These are phyloP conservation scores for Lunasporangiospora selenospora DNA, from an alignment of 192 early-diverging fungal genomes.

Conservation along the genomic window DNA sequence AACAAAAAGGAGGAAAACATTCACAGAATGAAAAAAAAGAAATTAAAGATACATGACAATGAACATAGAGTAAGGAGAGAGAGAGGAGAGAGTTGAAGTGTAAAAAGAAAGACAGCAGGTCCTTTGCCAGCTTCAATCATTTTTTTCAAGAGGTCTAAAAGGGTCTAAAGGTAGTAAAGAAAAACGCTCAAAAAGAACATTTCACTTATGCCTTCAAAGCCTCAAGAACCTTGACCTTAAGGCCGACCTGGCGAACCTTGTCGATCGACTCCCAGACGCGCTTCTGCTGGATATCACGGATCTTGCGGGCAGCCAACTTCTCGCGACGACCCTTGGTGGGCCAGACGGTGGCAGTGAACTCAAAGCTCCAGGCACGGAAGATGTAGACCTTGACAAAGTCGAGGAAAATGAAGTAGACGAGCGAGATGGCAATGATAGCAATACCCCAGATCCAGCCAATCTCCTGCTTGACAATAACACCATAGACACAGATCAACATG, in stretches of 20 bases:
- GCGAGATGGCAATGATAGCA: constrained; percentile 73
- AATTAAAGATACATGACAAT: no score
- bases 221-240: constrained; percentile 39
- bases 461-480: constrained; percentile 64
- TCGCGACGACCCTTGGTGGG: constrained; percentile 69
- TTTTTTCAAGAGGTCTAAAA: no score
- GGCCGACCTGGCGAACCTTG: constrained; percentile 50
- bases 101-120: no score
- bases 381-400: constrained; percentile 93
- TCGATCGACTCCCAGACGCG: constrained; percentile 53
- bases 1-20: no score
- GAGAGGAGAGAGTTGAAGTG: no score
- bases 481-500: constrained; percentile 79
- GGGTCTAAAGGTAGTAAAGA: no score
- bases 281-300: constrained; percentile 51
- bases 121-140: no score
- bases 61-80: no score
- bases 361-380: constrained; percentile 88
- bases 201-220: constrained; percentile 19
- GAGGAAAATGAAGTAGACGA: constrained; percentile 83
- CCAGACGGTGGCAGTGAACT: constrained; percentile 85
- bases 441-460: constrained; percentile 82
- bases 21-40: no score
- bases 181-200: background rate
- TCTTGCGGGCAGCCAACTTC: constrained; percentile 64